Conservation (phyloP, 768 basidiomycete genomes). For the Paxillus ammoniavirescens region DNA sequence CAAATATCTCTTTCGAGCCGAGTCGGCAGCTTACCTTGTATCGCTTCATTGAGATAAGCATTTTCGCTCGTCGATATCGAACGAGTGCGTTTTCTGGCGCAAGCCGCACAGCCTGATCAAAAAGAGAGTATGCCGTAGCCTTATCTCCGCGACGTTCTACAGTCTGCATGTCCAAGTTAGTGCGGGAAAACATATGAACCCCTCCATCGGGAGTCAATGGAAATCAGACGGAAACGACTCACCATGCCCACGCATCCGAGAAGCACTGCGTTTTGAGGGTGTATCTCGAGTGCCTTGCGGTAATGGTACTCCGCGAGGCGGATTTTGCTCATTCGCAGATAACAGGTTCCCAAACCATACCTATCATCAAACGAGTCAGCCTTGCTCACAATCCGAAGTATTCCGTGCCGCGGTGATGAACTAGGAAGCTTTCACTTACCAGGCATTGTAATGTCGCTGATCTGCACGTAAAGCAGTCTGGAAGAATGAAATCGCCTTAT, state of each 20-base stretch:
- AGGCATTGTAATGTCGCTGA: slow-evolving; percentile 94
- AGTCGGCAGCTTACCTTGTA: slow-evolving; percentile 62
- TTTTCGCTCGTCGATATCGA: slow-evolving; percentile 90
- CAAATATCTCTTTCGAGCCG: slow-evolving; percentile 30
- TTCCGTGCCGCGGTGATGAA: background rate
- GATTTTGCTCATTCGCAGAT: slow-evolving; percentile 90
- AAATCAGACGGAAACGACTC: slow-evolving; percentile 36
- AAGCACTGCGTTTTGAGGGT: slow-evolving; percentile 93
- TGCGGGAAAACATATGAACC: slow-evolving; percentile 3
- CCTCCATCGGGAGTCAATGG: slow-evolving; percentile 16
- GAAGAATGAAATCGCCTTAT: slow-evolving; percentile 89
- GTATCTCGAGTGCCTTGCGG: slow-evolving; percentile 87
- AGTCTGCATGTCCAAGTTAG: slow-evolving; percentile 51
- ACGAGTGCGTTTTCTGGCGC: slow-evolving; percentile 90
- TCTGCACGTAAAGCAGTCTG: slow-evolving; percentile 90
- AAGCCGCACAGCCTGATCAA: slow-evolving; percentile 75
- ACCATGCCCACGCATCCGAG: slow-evolving; percentile 96
- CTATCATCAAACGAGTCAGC: slow-evolving; percentile 45
- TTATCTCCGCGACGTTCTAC: slow-evolving; percentile 83
- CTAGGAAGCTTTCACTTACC: slow-evolving; percentile 54
- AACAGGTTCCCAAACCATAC: slow-evolving; percentile 99
- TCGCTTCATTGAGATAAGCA: slow-evolving; percentile 79
- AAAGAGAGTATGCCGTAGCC: slow-evolving; percentile 71
- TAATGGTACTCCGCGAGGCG: slow-evolving; percentile 96
- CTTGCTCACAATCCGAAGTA: slow-evolving; percentile 3